phyloP scores from a whole-genome alignment of 192 early-diverging fungal genomes.

The Backusella mclennaniae region DNA sequence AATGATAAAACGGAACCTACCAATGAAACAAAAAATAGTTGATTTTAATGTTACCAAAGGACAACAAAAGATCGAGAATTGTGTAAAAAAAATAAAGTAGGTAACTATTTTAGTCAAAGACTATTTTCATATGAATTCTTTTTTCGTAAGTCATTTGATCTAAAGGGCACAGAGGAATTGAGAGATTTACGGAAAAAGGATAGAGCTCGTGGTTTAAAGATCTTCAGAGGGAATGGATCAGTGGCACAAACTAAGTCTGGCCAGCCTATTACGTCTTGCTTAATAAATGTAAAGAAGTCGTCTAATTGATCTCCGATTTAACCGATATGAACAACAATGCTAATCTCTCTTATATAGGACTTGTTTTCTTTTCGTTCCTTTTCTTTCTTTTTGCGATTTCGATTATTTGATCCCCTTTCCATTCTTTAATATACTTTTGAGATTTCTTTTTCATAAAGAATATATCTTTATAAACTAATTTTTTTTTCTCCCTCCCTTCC shows the following conservation, averaged over 20 bases:
- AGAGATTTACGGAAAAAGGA: not conserved
- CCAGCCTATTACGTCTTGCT: not conserved
- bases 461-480: not conserved
- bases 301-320: not conserved
- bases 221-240: not conserved
- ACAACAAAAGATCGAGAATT: not conserved
- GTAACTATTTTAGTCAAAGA: not conserved
- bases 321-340: constrained; percentile 7
- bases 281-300: not conserved
- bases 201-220: not conserved
- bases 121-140: not conserved
- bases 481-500: not conserved
- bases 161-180: not conserved
- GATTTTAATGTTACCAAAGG: not conserved
- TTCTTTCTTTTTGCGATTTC: not conserved
- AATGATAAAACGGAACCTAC: not conserved
- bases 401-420: constrained; percentile 1
- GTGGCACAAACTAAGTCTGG: not conserved
- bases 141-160: not conserved
- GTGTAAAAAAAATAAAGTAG: not conserved
- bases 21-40: constrained; percentile 1
- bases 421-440: not conserved
- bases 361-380: not conserved
- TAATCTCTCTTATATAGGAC: not conserved
- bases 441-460: not conserved